Base-by-base conservation (phyloP, 768 basidiomycete species). In the Leucocoprinus sp. region DNA sequence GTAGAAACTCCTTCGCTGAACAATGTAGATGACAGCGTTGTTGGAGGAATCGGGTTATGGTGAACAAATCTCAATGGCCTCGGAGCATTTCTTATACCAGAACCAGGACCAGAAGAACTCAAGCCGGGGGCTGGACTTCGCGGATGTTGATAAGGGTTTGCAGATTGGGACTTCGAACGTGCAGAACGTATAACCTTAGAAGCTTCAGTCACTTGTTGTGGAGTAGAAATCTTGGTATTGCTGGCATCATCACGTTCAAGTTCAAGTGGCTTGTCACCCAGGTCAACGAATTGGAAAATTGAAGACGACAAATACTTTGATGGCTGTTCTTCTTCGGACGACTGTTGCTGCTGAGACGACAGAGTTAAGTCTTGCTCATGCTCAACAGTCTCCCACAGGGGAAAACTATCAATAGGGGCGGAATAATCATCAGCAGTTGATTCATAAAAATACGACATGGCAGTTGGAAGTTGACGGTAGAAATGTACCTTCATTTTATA, bases 371-470 rank as follows among this genome's bases (percentile, higher is more conserved):
- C 68, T 51, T 65, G 60, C 52, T 69, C 60, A 54, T 60, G 65
- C 51, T 74, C 63, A 51, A 66, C 61, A 22, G 65, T 65, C 55
- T 66, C 62, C 67, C 69, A 66, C 49, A 66, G 57, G 46, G 66
- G 66, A 60, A 69, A 45, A 52, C 52, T 37, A 59, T 60, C 63
- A 55, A 64, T 65, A 8, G 76, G 74, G 9, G 64, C 65, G 22
- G 74, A 71, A 58, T 66, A 66, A 57, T 67, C 64, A 59, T 73
- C 73, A 56, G 62, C 65, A 53, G 61, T 63, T 52, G 70, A 68
- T 51, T 57, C 57, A 54, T 60, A 69, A 51, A 68, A 66, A 62
- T 69, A 74, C 57, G 75, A 74, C 74, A 75, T 75, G 61, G 58
- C 52, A 56, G 55, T 31, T 19, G 8, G 45, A 24, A 17, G 19